phyloP scores from a whole-genome alignment of 257 asterid species.

The Ophiorrhiza pumila region DNA sequence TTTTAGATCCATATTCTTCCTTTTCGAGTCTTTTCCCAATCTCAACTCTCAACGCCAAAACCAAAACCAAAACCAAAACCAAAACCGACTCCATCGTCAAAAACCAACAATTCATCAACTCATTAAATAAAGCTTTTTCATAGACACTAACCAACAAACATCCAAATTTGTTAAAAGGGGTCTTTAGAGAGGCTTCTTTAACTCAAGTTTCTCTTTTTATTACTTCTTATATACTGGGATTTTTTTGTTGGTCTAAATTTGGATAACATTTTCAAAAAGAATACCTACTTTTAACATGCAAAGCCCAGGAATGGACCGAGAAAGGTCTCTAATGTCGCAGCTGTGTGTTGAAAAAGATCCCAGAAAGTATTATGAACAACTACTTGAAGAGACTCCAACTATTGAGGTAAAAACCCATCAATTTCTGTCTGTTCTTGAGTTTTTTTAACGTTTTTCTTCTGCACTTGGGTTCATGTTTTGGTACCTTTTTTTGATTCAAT shows the following conservation, averaged over 20 bases:
- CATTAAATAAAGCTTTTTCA: background rate
- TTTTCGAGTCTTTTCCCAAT: background rate
- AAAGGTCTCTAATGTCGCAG: background rate
- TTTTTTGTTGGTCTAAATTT: slow-evolving; percentile 1
- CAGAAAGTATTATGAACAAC: slow-evolving; percentile 12
- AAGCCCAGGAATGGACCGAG: slow-evolving; percentile 11
- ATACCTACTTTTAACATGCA: slow-evolving; percentile 3
- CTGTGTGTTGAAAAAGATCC: slow-evolving; percentile 16
- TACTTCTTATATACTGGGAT: background rate
- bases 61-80: background rate
- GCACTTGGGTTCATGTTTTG: background rate
- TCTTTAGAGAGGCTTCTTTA: background rate
- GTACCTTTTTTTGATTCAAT: background rate
- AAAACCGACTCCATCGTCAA: background rate
- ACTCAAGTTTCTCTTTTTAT: background rate
- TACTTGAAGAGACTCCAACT: slow-evolving; percentile 37
- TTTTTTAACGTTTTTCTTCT: background rate
- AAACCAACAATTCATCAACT: background rate
- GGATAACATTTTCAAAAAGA: background rate
- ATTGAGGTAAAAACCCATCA: slow-evolving; percentile 27
- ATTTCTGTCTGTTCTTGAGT: background rate
- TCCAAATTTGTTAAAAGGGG: background rate
- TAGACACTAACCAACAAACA: background rate
- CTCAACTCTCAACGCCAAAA: background rate
- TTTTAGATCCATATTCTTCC: background rate